Conservation (phyloP, 2,329 filamentous ascomycete species). For the Epicoccum sorghinum region DNA sequence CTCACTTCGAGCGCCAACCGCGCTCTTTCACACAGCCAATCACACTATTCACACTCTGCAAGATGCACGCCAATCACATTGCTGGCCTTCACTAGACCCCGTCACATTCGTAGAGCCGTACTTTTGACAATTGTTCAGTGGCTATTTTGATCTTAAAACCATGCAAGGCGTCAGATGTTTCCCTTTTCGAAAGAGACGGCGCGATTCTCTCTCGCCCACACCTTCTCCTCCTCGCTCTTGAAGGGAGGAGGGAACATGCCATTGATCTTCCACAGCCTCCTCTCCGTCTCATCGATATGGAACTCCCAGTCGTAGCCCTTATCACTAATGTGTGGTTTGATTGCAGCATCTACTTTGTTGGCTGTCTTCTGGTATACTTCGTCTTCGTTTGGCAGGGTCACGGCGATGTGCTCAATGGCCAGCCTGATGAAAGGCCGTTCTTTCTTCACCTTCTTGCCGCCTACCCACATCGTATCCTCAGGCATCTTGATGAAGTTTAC, state of each 20-base stretch:
- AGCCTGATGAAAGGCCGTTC: conserved; percentile 45
- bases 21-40: conserved; percentile 9
- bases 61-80: conserved; percentile 17
- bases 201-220: conserved; percentile 38
- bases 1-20: conserved; percentile 14
- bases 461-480: conserved; percentile 32
- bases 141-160: too few relatives aligned
- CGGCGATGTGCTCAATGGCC: conserved; percentile 38
- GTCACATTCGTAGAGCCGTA: conserved; percentile 1
- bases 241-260: conserved; percentile 46
- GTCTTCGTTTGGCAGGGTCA: conserved; percentile 26
- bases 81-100: not conserved
- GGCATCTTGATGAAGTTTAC: conserved; percentile 45
- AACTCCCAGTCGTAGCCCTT: conserved; percentile 54
- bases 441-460: conserved; percentile 24
- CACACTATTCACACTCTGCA: not conserved
- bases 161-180: not conserved
- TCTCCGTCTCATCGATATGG: conserved; percentile 52
- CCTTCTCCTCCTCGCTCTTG: conserved; percentile 38
- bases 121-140: not conserved
- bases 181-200: conserved; percentile 3
- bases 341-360: conserved; percentile 31
- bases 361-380: conserved; percentile 11
- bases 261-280: conserved; percentile 53
- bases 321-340: conserved; percentile 50